phyloP scores from a whole-genome alignment of 2,329 filamentous ascomycete species.

The Trichoderma semiorbis region DNA sequence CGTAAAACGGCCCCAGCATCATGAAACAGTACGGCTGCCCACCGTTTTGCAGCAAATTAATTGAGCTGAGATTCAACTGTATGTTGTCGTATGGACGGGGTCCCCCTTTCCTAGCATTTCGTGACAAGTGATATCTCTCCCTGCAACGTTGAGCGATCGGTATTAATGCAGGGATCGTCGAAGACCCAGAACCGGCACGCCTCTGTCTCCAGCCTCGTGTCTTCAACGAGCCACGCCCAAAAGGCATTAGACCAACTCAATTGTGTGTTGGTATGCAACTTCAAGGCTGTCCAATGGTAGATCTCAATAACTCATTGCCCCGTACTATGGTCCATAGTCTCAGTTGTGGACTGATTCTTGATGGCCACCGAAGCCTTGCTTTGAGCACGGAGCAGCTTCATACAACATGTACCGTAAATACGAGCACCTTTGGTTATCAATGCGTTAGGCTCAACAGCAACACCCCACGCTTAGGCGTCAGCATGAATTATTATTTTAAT shows the following conservation, averaged over 20 bases:
- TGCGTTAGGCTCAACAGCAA: background rate
- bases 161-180: background rate
- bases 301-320: background rate
- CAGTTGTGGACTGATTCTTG: background rate
- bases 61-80: background rate
- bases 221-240: background rate
- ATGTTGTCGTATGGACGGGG: background rate
- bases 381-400: background rate
- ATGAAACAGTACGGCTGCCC: constrained; percentile 12
- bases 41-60: constrained; percentile 14
- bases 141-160: background rate
- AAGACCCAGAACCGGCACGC: background rate
- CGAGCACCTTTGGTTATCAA: background rate
- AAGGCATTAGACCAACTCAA: background rate
- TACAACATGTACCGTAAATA: background rate
- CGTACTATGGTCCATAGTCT: background rate
- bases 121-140: background rate
- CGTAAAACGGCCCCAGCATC: constrained; percentile 12
- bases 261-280: background rate
- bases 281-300: background rate
- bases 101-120: background rate
- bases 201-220: background rate
- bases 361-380: background rate
- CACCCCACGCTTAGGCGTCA: background rate
- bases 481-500: background rate